Base-by-base conservation (phyloP, 345 rosid genomes). In the Iberis pinnata region DNA sequence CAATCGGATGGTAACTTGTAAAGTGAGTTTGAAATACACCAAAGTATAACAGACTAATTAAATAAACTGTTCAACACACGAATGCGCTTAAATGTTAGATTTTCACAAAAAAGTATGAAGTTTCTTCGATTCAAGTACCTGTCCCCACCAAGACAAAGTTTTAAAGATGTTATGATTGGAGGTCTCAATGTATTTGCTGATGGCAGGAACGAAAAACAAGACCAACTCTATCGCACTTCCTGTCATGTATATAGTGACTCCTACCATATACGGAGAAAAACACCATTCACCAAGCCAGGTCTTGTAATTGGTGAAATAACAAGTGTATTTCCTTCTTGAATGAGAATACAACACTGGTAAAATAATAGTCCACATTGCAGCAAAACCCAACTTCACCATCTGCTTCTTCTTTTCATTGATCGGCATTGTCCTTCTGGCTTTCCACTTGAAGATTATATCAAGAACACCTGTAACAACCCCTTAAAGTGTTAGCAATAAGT, bases 261-360 rank as follows among this genome's bases (percentile, higher is more conserved):
- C 85, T 56, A 90, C 84, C 92, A 90, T 79, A 60, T 76, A 90
- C 46, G 96, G 71, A 12, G 98, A 90, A 66, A 80, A 63, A 56
- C 98, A 90, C 65, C 82, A 73, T 68, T 79, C 73, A 53, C 87
- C 84, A 64, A 77, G 80, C 98, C 95, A 87, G 68, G 85, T 82
- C 62, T 71, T 76, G 56, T 76, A 40, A 18, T 52, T 49, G 54
- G 71, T 67, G 61, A 83, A 79, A 64, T 86, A 90, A 66, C 98
- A 90, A 35, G 70, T 80, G 63, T 90, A 84, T 58, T 84, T 84
- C 48, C 79, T 82, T 71, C 84, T 82, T 37, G 98, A 70, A 39
- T 70, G 81, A 64, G 80, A 77, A 73, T 80, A 90, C 53, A 59
- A 48, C 12, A 83, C 79, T 24, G 96, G 98, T 58, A 90, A 92